Evolutionary conservation across 345 rosid genomes (phyloP), one percentile per base, ranked within the genome.

Genomic region (Eucalyptus brandiana): DNA sequence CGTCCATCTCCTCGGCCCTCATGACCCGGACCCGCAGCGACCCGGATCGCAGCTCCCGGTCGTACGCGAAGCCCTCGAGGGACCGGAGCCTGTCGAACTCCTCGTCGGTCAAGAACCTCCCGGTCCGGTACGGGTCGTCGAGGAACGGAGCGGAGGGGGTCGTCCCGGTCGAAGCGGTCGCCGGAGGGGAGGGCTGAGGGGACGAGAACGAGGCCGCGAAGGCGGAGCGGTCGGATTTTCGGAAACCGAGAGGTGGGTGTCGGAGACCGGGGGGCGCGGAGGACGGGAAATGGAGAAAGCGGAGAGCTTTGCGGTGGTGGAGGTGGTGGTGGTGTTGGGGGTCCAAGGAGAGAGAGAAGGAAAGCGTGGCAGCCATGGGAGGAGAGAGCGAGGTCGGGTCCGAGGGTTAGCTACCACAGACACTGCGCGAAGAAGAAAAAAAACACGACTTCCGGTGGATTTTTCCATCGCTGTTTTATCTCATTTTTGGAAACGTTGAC

Each of bases 1-100:
- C 87, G 44, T 96, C 99, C 94, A 96, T 94, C 90, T 97, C 99
- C 19, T 93, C 94, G 13, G 90, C 87, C 94, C 95, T 94, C 99
- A 96, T 95, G 42, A 92, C 97, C 45, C 98, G 91, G 91, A 97
- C 93, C 88, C 90, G 94, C 93, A 97, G 89, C 34, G 93, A 91
- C 91, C 99, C 99, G 51, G 92, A 93, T 91, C 89, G 87, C 18
- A 97, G 90, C 87, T 96, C 93, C 49, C 91, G 93, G 80, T 88
- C 89, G 91, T 94, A 96, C 42, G 90, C 92, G 83, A 97, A 97
- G 18, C 94, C 91, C 91, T 96, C 95, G 7, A 97, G 97, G 67
- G 87, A 83, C 90, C 93, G 91, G 67, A 97, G 94, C 93, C 93
- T 95, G 88, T 95, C 94, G 30, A 94, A 93, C 95, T 97, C 99